A percentile compares a stretch with the other conserved stretches of the same genome.
Conservation (phyloP, 352 stramenopile genomes). For the Ophiocytium majus region DNA sequence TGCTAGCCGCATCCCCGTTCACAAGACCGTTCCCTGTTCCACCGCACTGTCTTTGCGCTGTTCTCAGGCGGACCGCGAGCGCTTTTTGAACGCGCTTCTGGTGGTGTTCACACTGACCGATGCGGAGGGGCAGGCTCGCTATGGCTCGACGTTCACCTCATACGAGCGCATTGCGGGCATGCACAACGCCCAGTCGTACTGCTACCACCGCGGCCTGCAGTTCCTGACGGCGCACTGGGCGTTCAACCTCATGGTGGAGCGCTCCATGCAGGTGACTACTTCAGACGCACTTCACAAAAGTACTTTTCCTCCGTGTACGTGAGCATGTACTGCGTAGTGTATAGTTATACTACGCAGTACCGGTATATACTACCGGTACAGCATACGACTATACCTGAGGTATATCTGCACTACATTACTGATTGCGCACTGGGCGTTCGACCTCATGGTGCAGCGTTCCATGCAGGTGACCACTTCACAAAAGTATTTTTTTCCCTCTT, state of each 20-base stretch:
- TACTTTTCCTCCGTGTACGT: no score
- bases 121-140: conserved; percentile 18
- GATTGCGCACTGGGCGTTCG: conserved; percentile 39
- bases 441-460: conserved; percentile 44
- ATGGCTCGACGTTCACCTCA: conserved; percentile 25
- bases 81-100: conserved; percentile 36
- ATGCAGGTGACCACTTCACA: conserved; percentile 27
- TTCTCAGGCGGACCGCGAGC: conserved; percentile 1
- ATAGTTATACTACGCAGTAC: no score
- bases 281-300: neutral
- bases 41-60: neutral
- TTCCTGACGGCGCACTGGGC: conserved; percentile 24
- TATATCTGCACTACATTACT: no score
- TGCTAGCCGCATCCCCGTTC: neutral
- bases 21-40: neutral
- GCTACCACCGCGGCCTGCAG: neutral
- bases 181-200: conserved; percentile 9
- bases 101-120: conserved; percentile 14
- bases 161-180: conserved; percentile 20
- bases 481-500: no score
- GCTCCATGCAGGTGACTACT: conserved; percentile 42
- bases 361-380: no score
- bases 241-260: conserved; percentile 50
- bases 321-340: no score
- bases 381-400: no score